Base-by-base conservation (phyloP, 129 eudicot species). In the Ambrosia artemisiifolia region DNA sequence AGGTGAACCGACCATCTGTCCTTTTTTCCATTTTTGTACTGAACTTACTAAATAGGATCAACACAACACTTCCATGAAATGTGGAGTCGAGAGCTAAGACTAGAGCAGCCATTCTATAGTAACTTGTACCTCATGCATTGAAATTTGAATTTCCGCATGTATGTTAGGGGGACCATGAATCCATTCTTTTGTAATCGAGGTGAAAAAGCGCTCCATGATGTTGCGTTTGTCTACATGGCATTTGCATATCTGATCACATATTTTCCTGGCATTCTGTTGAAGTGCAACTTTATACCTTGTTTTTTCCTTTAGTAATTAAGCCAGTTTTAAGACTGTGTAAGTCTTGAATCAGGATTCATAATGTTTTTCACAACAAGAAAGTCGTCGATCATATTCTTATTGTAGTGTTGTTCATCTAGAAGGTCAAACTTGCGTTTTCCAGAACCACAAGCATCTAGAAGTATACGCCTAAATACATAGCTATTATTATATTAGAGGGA, bases 41-140 rank as follows among this genome's bases (percentile, higher is more conserved):
- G 64, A 62, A 70, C 59, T 69, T 61, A n/a, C 73, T 40, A 63
- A 64, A 71, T 63, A 70, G 82, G 76, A 78, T 78, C 72, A 40
- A 70, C 47, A 78, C 82, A 28, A 70, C 51, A 54, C 82, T 42
- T 78, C 73, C 73, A 53, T 71, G 11, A 67, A 43, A 18, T 75
- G 43, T 66, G 80, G 80, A 67, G 68, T 44, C 50, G 18, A 43
- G 67, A 44, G 66, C 20, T 71, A 63, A 70, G 44, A 60, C 76
- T 53, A 17, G 70, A 70, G 20, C 57, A 62, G 28, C 19, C 55
- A 62, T 78, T 63, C 33, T 63, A 71, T 63, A 71, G 72, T 71
- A 42, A 70, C 67, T 42, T 71, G 72, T 78, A 71, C 53, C 61
- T 63, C 18, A 42, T 71, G 77, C 82, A 71, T 53, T 51, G 17